Base-by-base conservation (phyloP, 129 eudicot genomes). In the Mikania micrantha region DNA sequence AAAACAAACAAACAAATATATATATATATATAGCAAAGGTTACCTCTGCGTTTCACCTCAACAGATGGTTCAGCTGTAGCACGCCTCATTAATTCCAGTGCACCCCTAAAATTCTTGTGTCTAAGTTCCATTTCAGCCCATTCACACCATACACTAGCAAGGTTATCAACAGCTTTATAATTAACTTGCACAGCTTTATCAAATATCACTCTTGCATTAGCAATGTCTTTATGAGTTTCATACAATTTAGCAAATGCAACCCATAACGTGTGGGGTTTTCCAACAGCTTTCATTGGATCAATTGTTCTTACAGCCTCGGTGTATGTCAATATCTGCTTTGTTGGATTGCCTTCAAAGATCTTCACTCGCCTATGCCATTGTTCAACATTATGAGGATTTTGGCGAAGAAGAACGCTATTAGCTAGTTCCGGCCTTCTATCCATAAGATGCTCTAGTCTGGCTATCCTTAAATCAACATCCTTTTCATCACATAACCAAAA, bases 31-130 rank as follows among this genome's bases (percentile, higher is more conserved):
- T 9, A 28, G 58, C 3, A 57, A 27, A 48, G 15, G 2, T 52
- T 83, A 92, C 96, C 98, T 92, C 91, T 85, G 54, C 96, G 88
- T 79, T 92, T 92, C 56, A 92, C 98, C 77, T 88, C 98, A 59
- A 67, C 95, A 17, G 98, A 83, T 4, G 98, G 98, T 85, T 82
- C 95, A 39, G 96, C 89, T 40, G 98, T 92, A 61, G 98, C 98
- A 31, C 91, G 86, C 56, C 91, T 81, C 98, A 92, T 88, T 76
- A 92, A 40, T 25, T 88, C 95, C 63, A 88, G 36, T 0, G 98
- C 98, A 39, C 89, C 89, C 62, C 67, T 82, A 40, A 93, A 84
- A 35, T 86, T 88, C 57, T 86, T 84, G 80, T 88, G 92, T 58
- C 86, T 80, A 22, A 93, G 78, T 50, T 88, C 98, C 95, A 88